Evolutionary conservation across 805 yeast genomes (phyloP).

Genomic region (Jamesozyma piceae): DNA sequence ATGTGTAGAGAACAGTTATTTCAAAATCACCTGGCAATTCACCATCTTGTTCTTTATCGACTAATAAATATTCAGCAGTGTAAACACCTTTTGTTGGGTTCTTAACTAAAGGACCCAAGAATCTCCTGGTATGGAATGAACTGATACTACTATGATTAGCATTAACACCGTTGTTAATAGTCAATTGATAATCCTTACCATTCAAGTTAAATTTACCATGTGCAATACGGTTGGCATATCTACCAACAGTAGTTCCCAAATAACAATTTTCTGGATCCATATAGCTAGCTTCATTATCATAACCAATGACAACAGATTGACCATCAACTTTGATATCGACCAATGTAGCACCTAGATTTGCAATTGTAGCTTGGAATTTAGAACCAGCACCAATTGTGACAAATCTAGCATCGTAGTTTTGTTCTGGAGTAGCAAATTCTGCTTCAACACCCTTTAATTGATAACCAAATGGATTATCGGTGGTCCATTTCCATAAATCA

Average conservation of each 20-base stretch:
- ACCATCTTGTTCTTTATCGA: slow-evolving; percentile 40
- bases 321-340: slow-evolving; percentile 36
- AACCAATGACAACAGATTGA: slow-evolving; percentile 34
- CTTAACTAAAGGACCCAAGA: slow-evolving; percentile 44
- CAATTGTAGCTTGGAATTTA: slow-evolving; percentile 33
- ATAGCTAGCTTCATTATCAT: slow-evolving; percentile 29
- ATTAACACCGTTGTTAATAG: slow-evolving; percentile 35
- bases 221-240: slow-evolving; percentile 52
- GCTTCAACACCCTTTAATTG: slow-evolving; percentile 22
- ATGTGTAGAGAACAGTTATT: slow-evolving; percentile 40
- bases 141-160: slow-evolving; percentile 46
- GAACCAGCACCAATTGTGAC: slow-evolving; percentile 26
- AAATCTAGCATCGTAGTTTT: slow-evolving; percentile 23
- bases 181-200: slow-evolving; percentile 35
- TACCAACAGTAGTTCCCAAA: slow-evolving; percentile 58
- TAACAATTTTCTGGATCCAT: slow-evolving; percentile 35
- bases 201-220: slow-evolving; percentile 36
- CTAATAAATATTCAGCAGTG: slow-evolving; percentile 32
- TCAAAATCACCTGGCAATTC: slow-evolving; percentile 55
- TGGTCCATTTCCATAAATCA: slow-evolving; percentile 74
- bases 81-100: slow-evolving; percentile 25
- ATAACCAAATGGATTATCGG: slow-evolving; percentile 57
- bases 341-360: slow-evolving; percentile 45
- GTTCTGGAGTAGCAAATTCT: slow-evolving; percentile 13
- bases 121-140: slow-evolving; percentile 44